phyloP scores from a whole-genome alignment of 208 protist genomes.

The Entamoeba dispar region DNA sequence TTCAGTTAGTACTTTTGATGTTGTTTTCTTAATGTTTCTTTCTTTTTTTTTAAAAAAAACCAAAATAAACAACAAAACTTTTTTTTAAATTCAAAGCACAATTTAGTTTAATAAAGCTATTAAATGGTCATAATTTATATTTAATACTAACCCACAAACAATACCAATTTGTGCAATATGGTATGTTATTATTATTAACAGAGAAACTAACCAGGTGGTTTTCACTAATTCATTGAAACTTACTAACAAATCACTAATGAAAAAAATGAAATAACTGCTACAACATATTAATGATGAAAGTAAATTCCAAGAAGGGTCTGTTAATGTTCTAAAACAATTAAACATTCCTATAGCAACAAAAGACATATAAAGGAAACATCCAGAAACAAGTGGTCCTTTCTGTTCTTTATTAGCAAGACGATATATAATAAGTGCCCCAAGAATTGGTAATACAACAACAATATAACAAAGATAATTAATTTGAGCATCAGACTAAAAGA shows the following conservation, averaged over 20 bases:
- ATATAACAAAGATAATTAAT: too few relatives aligned
- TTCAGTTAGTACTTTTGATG: too few relatives aligned
- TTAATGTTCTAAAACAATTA: not conserved
- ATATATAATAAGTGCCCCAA: too few relatives aligned
- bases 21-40: too few relatives aligned
- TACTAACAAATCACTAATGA: not conserved
- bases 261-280: not conserved
- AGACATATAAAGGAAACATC: not conserved
- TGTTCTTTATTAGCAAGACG: too few relatives aligned
- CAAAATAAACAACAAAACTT: too few relatives aligned
- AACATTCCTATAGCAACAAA: not conserved
- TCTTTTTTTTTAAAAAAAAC: too few relatives aligned
- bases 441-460: too few relatives aligned
- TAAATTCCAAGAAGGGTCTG: not conserved
- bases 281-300: not conserved
- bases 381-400: too few relatives aligned
- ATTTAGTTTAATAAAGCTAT: not conserved
- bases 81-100: not conserved
- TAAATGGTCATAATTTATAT: not conserved
- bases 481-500: too few relatives aligned
- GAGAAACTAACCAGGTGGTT: not conserved
- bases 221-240: not conserved
- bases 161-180: not conserved
- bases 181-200: not conserved
- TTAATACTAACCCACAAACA: not conserved